These are phyloP conservation scores for Funneliformis caledonium DNA, from an alignment of 371 early-diverging fungal genomes.

Conservation along the genomic window DNA sequence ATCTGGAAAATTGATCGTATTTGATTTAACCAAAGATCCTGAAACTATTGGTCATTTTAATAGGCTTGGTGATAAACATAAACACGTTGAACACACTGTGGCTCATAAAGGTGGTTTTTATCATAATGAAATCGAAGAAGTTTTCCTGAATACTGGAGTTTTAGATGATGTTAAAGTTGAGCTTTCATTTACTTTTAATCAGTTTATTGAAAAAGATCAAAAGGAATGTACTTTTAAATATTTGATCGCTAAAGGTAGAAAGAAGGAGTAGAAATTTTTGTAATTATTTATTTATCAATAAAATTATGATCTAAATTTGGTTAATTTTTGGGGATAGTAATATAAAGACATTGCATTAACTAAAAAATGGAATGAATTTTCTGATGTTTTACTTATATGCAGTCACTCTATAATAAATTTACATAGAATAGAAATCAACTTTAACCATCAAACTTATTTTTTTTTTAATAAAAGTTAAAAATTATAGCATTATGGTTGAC, in stretches of 20 bases:
- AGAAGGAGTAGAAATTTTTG: not conserved
- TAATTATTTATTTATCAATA: too few species aligned
- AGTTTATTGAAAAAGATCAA: not conserved
- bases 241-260: slow-evolving; percentile 25
- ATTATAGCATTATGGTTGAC: too few species aligned
- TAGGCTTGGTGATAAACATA: not conserved
- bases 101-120: slow-evolving; percentile 34
- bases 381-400: too few species aligned
- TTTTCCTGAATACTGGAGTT: not conserved
- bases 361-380: too few species aligned
- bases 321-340: too few species aligned
- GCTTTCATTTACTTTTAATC: slow-evolving; percentile 7
- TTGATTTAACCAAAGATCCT: slow-evolving; percentile 28
- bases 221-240: slow-evolving; percentile 19
- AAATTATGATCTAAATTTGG: too few species aligned
- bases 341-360: too few species aligned
- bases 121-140: slow-evolving; percentile 12
- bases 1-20: slow-evolving; percentile 26
- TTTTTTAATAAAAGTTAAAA: too few species aligned
- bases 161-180: slow-evolving; percentile 20
- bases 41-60: not conserved
- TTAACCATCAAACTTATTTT: too few species aligned
- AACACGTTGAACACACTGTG: not conserved
- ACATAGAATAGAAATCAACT: too few species aligned
- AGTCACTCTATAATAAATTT: too few species aligned